Evolutionary conservation across 2,329 filamentous ascomycete genomes (phyloP).

Genomic region (Paecilomyces dactylethromorphus): DNA sequence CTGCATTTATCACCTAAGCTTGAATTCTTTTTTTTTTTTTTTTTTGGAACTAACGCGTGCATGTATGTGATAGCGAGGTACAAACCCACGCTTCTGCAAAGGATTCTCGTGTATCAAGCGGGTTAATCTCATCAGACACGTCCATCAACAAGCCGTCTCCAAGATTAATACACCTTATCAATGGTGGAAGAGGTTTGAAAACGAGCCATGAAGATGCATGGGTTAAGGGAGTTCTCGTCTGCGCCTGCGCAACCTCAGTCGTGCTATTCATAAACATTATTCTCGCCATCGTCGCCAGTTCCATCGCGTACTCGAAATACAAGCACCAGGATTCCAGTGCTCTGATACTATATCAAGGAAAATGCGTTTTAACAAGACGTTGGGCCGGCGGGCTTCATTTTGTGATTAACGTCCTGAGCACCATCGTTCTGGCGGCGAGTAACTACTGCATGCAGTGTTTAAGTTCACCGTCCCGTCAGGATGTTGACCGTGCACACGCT

Average conservation of each 20-base stretch:
- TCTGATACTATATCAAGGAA: slow-evolving; percentile 5
- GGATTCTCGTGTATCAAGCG: not conserved
- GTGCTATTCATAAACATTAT: slow-evolving; percentile 8
- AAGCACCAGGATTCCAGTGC: not conserved
- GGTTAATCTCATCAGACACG: not conserved
- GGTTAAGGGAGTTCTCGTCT: slow-evolving; percentile 2
- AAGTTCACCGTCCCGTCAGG: slow-evolving; percentile 14
- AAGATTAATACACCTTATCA: not conserved
- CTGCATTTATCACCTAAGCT: too few species aligned
- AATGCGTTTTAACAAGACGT: slow-evolving; percentile 4
- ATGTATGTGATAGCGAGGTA: too few species aligned
- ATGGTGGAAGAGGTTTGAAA: not conserved
- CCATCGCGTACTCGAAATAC: not conserved
- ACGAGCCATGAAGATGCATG: not conserved
- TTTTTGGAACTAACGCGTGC: too few species aligned
- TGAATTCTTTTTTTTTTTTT: too few species aligned
- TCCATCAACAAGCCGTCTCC: not conserved
- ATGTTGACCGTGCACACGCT: slow-evolving; percentile 15
- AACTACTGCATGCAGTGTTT: slow-evolving; percentile 22
- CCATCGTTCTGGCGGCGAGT: slow-evolving; percentile 12
- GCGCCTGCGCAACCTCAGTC: slow-evolving; percentile 1
- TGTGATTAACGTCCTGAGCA: slow-evolving; percentile 7
- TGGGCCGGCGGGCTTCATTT: slow-evolving; percentile 1
- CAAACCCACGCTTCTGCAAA: not conserved
- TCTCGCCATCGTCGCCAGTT: slow-evolving; percentile 1